Evolutionary conservation across 106 monocot species (phyloP), one percentile per base, ranked within the genome.

Genomic region (Chionographis japonica): DNA sequence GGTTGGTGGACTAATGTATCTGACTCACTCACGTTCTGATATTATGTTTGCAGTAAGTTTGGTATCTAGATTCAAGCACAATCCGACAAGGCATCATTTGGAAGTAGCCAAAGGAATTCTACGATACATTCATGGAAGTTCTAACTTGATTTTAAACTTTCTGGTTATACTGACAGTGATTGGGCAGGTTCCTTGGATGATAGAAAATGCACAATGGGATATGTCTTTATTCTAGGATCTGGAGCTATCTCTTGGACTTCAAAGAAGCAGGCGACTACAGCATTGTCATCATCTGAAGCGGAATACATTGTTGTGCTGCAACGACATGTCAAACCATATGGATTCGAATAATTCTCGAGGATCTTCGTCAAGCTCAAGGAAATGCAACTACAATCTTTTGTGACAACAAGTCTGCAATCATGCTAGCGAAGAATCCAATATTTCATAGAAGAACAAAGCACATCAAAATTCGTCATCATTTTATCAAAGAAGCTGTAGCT

Each of bases 371-470:
- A 40, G 37, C 36, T 11, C 62, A 62, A 62, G 62, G 11, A 14
- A 13, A 37, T 8, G 4, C 62, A 62, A 62, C 62, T 12, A 40
- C 3, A 8, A 38, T 62, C 35, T 62, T 62, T 15, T 40, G 37
- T 62, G 62, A 62, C 14, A 62, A 40, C 15, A 38, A 40, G 40
- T 37, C 62, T 4, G 4, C 62, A 4, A 62, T 62, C 3, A 3
- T 4, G 14, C 2, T 62, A 4, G 14, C 38, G 38, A 62, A 62
- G 4, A 62, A 62, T 62, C 62, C 38, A 40, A 37, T 15, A 40
- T 37, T 37, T 40, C 62, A 62, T 39, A 13, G 62, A 40, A 38
- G 62, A 41, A 62, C 40, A 14, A 38, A 62, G 14, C 62, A 62
- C 39, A 62, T 62, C 6, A 13, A 40, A 4, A 39, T 41, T 6